Evolutionary conservation across 2,329 filamentous ascomycete genomes (phyloP).

Genomic region (Penicillium rolfsii): DNA sequence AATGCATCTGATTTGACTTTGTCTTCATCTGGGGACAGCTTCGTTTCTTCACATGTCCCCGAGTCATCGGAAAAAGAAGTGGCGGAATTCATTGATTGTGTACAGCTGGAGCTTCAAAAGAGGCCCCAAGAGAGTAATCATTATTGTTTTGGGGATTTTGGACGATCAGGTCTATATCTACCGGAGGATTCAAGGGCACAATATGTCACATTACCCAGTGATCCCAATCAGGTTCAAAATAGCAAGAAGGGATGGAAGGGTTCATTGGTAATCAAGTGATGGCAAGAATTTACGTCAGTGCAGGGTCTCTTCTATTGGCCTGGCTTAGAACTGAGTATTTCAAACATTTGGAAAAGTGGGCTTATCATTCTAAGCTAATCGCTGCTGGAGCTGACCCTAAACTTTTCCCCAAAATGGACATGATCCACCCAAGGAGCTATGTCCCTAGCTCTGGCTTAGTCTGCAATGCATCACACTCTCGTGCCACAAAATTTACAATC

Average conservation of each 20-base stretch:
- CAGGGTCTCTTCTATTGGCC: constrained; percentile 7
- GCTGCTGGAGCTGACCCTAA: neutral
- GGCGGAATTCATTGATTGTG: constrained; percentile 7
- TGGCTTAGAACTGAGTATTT: constrained; percentile 11
- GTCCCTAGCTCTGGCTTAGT: neutral
- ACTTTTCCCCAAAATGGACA: neutral
- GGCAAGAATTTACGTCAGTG: constrained; percentile 21
- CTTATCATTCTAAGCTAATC: constrained; percentile 1
- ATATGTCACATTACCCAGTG: constrained; percentile 23
- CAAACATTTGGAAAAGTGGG: neutral
- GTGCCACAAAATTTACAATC: neutral
- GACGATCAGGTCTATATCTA: neutral
- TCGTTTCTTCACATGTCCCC: constrained; percentile 11
- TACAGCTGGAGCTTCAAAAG: constrained; percentile 2
- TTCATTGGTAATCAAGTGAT: constrained; percentile 15
- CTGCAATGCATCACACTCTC: neutral
- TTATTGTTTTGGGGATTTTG: constrained; percentile 5
- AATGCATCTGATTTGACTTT: constrained; percentile 1
- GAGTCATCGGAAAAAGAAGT: constrained; percentile 4
- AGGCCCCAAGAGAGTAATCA: neutral
- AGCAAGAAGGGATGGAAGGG: constrained; percentile 20
- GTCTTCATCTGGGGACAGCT: constrained; percentile 12
- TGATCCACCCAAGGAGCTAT: neutral
- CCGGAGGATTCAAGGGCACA: neutral
- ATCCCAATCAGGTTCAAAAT: constrained; percentile 7